A percentile compares a stretch with the other conserved stretches of the same genome.
These are phyloP conservation scores for Coemansia aciculifera DNA, from an alignment of 192 early-diverging fungal species.

Conservation along the genomic window DNA sequence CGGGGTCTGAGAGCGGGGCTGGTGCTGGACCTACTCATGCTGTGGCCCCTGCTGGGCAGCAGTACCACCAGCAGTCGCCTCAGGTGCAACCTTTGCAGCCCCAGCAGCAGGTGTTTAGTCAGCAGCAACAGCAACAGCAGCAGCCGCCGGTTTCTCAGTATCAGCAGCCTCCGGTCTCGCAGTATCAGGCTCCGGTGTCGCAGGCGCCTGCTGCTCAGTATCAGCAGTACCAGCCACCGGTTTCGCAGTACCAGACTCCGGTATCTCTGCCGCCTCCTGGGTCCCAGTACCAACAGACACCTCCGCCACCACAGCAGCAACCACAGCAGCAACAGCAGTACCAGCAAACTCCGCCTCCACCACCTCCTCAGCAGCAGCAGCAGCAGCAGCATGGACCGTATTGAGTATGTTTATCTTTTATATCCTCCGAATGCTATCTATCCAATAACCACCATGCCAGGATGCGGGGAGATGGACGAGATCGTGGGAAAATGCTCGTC, in stretches of 20 bases:
- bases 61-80: neutral
- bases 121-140: constrained; percentile 15
- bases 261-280: constrained; percentile 9
- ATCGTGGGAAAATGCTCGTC: constrained; percentile 11
- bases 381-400: constrained; percentile 7
- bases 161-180: constrained; percentile 9
- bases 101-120: neutral
- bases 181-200: constrained; percentile 8
- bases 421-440: neutral
- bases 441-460: neutral
- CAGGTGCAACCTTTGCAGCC: constrained; percentile 8
- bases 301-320: constrained; percentile 11
- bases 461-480: neutral
- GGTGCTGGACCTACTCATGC: constrained; percentile 7
- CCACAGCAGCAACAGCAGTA: constrained; percentile 11
- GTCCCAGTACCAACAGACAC: constrained; percentile 3
- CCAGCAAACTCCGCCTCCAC: neutral
- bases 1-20: constrained; percentile 32
- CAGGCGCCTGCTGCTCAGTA: neutral
- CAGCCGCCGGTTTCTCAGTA: neutral
- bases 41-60: neutral
- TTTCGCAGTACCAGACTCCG: constrained; percentile 9
- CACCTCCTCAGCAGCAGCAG: constrained; percentile 4
- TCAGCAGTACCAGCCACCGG: constrained; percentile 6
- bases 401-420: neutral